Conservation (phyloP, 495 filamentous ascomycete species). For the Aspergillus conjunctus region DNA sequence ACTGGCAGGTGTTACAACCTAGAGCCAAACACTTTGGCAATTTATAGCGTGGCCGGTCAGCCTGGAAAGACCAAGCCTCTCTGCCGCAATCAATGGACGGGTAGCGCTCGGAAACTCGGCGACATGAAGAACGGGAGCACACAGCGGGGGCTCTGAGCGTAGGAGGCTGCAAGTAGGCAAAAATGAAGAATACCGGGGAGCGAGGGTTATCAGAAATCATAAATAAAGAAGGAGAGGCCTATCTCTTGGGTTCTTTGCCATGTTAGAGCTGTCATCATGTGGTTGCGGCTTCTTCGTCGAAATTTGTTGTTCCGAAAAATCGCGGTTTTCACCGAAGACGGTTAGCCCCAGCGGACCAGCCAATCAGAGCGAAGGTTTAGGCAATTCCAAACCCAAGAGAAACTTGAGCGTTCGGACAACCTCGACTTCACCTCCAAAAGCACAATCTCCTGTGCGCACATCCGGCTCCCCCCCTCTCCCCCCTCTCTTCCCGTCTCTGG, state of each 20-base stretch:
- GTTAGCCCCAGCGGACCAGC: slow-evolving; percentile 28
- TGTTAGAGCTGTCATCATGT: slow-evolving; percentile 2
- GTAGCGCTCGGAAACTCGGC: too few relatives aligned
- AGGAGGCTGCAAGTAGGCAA: too few relatives aligned
- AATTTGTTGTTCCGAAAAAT: slow-evolving; percentile 38
- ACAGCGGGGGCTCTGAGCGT: too few relatives aligned
- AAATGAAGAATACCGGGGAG: too few relatives aligned
- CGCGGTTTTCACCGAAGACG: slow-evolving; percentile 45
- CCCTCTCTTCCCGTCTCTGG: slow-evolving; percentile 36
- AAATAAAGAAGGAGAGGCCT: too few relatives aligned
- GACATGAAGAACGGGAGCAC: too few relatives aligned
- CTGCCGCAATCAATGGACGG: too few relatives aligned
- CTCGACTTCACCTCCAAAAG: slow-evolving; percentile 40
- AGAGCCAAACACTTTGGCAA: too few relatives aligned
- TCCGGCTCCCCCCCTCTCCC: slow-evolving; percentile 30
- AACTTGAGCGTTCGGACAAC: slow-evolving; percentile 47
- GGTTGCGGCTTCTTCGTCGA: slow-evolving; percentile 13
- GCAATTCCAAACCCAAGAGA: slow-evolving; percentile 45
- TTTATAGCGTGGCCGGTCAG: too few relatives aligned
- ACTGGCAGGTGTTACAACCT: too few relatives aligned
- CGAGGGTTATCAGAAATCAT: too few relatives aligned
- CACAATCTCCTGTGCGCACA: slow-evolving; percentile 40
- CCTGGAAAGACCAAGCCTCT: too few relatives aligned
- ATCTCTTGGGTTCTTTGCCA: not conserved
- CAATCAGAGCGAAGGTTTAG: slow-evolving; percentile 49